Percentiles rank a stretch among this genome's conserved stretches.
These are phyloP conservation scores for Hymenoscyphus infarciens DNA, from an alignment of 2,329 filamentous ascomycete genomes.

Conservation along the genomic window DNA sequence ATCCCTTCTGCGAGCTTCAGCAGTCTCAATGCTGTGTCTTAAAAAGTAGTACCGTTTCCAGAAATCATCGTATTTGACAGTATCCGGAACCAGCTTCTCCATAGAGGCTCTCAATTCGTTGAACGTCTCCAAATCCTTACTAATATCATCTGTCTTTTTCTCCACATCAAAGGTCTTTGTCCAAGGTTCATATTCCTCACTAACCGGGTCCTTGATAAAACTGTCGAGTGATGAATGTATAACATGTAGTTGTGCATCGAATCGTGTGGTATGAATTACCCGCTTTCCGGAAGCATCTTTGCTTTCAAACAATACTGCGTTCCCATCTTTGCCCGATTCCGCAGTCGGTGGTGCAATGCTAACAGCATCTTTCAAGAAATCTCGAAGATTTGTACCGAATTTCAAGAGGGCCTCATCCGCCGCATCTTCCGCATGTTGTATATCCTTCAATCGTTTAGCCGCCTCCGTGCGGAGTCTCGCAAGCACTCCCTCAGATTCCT, in stretches of 20 bases:
- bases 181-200: conserved; percentile 72
- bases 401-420: conserved; percentile 92
- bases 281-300: conserved; percentile 87
- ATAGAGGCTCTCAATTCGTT: conserved; percentile 81
- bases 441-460: conserved; percentile 78
- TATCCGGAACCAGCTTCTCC: conserved; percentile 93
- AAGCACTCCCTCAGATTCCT: conserved; percentile 63
- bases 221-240: conserved; percentile 82
- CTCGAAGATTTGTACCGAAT: conserved; percentile 84
- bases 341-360: conserved; percentile 73
- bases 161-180: conserved; percentile 73
- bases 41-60: conserved; percentile 97
- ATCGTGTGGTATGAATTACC: conserved; percentile 89
- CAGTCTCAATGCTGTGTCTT: conserved; percentile 85
- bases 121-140: conserved; percentile 78
- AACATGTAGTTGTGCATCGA: conserved; percentile 93
- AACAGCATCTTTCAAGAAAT: conserved; percentile 88
- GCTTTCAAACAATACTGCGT: conserved; percentile 82
- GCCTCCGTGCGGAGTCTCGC: conserved; percentile 74
- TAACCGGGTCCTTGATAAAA: conserved; percentile 77
- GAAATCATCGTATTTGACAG: conserved; percentile 83
- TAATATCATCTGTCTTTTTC: conserved; percentile 79
- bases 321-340: conserved; percentile 43
- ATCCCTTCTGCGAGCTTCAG: conserved; percentile 84
- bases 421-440: conserved; percentile 89